Evolutionary conservation across 305 asterid species (phyloP).

Genomic region (Fraxinus albicans): DNA sequence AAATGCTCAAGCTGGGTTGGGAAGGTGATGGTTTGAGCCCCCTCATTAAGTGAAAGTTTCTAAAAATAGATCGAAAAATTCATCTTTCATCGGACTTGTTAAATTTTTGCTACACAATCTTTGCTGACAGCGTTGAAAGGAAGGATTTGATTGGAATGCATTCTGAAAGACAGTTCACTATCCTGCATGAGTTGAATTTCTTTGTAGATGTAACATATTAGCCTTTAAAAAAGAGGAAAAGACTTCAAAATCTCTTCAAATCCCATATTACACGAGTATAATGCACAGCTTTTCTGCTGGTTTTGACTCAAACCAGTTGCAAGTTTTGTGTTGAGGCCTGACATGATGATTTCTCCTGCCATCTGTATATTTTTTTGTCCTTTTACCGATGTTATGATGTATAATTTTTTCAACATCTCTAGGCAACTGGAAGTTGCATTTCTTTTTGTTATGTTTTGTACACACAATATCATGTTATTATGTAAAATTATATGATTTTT

Average conservation of each 20-base stretch:
- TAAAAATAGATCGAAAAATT: not conserved
- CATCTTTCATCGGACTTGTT: not conserved
- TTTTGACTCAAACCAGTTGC: not conserved
- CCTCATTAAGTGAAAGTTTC: constrained; percentile 50
- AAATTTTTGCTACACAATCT: not conserved
- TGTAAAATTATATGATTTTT: not conserved
- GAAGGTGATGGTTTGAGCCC: constrained; percentile 93
- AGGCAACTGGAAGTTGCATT: not conserved
- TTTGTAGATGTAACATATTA: not conserved
- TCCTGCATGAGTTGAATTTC: not conserved
- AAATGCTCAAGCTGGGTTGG: constrained; percentile 96
- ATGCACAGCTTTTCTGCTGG: not conserved
- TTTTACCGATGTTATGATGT: not conserved
- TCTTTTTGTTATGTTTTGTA: not conserved
- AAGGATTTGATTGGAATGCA: not conserved
- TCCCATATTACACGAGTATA: not conserved
- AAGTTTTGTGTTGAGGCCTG: not conserved
- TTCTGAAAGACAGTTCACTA: not conserved
- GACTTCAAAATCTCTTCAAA: not conserved
- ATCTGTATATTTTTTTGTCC: not conserved
- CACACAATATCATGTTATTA: not conserved
- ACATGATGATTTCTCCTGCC: not conserved
- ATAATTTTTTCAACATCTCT: not conserved
- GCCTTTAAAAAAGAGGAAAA: not conserved
- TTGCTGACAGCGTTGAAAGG: not conserved